Base-by-base conservation (phyloP, 305 asterid species). In the Fraxinus angustifolia region DNA sequence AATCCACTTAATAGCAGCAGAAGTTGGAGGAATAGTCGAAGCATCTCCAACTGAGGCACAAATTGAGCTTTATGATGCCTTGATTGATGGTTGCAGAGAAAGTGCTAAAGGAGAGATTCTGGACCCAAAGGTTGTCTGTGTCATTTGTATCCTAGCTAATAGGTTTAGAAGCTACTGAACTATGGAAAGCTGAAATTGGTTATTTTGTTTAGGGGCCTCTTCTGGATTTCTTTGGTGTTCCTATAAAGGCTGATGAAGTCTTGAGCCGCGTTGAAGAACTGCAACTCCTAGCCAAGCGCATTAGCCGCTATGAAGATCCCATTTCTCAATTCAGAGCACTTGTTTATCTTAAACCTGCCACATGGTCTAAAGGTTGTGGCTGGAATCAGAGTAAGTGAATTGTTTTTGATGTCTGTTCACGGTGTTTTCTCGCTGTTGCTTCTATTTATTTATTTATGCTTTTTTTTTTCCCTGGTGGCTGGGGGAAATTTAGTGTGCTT, bases 341-440 rank as follows among this genome's bases (percentile, higher is more conserved):
- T 80, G 90, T 92, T 79, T 94, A 88, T 87, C 97, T 93, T 80
- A 97, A 93, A 85, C 98, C 98, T 79, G 93, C 98, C 76, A 91
- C 98, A 0, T 97, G 99, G 99, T 95, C 99, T 76, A 97, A 94
- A 88, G 99, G 99, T 56, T 97, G 99, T 92, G 98, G 99, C 83
- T 97, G 99, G 99, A 97, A 94, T 84, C 99, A 92, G 87, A 97
- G 99, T 97, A 91, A 91, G 98, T 91, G 40, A 81, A 40, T 17
- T 56, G 7, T 17, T 53, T 53, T 53, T 53, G 53, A 40, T 67
- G 38, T 33, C 78, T 76, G 17, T 70, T 80, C 8, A 48, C 50
- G 35, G 8, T 71, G 65, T 68, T 71, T 77, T 77, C 53, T 67
- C 33, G 42, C 56, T 71, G 76, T 78, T 28, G 17, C 65, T 65